These are phyloP conservation scores for Prosopis cineraria DNA, from an alignment of 306 rosid genomes.

Conservation along the genomic window DNA sequence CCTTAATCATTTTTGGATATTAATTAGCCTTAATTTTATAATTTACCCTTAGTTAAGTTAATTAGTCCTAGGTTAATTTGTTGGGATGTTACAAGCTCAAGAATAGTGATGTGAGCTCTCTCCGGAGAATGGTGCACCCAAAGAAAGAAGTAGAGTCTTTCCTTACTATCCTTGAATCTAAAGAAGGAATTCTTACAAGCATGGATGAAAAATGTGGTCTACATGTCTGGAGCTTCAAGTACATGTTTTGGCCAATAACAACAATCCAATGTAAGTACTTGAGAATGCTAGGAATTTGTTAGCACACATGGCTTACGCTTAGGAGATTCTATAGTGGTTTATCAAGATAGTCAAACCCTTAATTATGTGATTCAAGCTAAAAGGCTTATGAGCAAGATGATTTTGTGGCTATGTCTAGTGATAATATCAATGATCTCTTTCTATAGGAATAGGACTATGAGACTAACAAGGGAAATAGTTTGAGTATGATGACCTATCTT, in stretches of 20 bases:
- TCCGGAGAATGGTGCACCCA: constrained; percentile 88
- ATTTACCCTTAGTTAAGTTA: no score
- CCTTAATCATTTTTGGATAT: no score
- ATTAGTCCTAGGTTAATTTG: no score
- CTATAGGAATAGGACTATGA: constrained; percentile 54
- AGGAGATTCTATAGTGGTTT: constrained; percentile 84
- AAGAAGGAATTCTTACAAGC: constrained; percentile 74
- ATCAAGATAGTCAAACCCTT: constrained; percentile 56
- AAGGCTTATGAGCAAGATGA: constrained; percentile 55
- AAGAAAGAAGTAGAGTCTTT: constrained; percentile 93
- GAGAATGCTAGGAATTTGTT: constrained; percentile 94
- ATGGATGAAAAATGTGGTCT: constrained; percentile 88
- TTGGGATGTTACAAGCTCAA: no score
- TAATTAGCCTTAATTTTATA: no score
- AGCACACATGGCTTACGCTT: constrained; percentile 64
- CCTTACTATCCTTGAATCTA: constrained; percentile 78
- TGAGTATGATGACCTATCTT: constrained; percentile 43
- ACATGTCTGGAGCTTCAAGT: constrained; percentile 92
- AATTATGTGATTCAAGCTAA: constrained; percentile 72
- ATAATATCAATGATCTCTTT: constrained; percentile 37
- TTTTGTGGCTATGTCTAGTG: constrained; percentile 31
- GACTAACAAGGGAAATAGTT: constrained; percentile 44
- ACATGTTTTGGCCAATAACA: constrained; percentile 99
- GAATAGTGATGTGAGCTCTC: constrained; percentile 93
- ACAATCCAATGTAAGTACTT: constrained; percentile 92